Conservation (phyloP, 768 basidiomycete species). For the Russula sp. region DNA sequence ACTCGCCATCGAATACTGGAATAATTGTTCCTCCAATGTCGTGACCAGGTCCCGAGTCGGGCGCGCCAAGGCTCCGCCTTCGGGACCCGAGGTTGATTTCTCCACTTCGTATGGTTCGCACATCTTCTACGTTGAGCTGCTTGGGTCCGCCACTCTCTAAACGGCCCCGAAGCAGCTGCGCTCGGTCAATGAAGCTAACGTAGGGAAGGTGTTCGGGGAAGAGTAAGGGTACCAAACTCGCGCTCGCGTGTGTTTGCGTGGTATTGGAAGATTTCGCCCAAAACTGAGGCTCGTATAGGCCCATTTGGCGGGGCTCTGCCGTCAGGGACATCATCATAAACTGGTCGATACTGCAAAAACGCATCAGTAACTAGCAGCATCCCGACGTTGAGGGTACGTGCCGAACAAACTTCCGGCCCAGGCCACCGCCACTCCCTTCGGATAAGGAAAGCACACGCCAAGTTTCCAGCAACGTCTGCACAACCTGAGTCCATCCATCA, state of each 20-base stretch:
- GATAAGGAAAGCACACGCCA: slow-evolving; percentile 46
- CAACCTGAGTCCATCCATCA: slow-evolving; percentile 28
- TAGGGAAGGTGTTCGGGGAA: slow-evolving; percentile 72
- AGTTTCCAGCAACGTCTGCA: slow-evolving; percentile 43
- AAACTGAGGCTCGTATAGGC: slow-evolving; percentile 70
- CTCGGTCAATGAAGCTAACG: slow-evolving; percentile 59
- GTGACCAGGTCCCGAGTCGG: slow-evolving; percentile 22
- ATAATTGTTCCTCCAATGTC: slow-evolving; percentile 62
- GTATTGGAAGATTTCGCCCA: slow-evolving; percentile 43
- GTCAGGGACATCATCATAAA: slow-evolving; percentile 73
- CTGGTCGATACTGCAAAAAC: slow-evolving; percentile 50
- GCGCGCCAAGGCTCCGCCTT: slow-evolving; percentile 29
- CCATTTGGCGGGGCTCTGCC: slow-evolving; percentile 66
- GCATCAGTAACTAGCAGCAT: slow-evolving; percentile 8
- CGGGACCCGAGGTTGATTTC: slow-evolving; percentile 38
- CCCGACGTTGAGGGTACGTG: slow-evolving; percentile 30
- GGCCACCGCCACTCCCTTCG: slow-evolving; percentile 33
- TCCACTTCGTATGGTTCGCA: slow-evolving; percentile 48
- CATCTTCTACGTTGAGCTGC: slow-evolving; percentile 43
- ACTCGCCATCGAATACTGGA: slow-evolving; percentile 66
- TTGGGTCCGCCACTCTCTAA: slow-evolving; percentile 51
- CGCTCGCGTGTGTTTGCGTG: slow-evolving; percentile 21
- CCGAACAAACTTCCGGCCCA: slow-evolving; percentile 57
- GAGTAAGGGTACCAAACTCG: slow-evolving; percentile 54
- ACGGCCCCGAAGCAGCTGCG: slow-evolving; percentile 55